Conservation (phyloP, 371 early-diverging fungal species). For the Rhizopus delemar region DNA sequence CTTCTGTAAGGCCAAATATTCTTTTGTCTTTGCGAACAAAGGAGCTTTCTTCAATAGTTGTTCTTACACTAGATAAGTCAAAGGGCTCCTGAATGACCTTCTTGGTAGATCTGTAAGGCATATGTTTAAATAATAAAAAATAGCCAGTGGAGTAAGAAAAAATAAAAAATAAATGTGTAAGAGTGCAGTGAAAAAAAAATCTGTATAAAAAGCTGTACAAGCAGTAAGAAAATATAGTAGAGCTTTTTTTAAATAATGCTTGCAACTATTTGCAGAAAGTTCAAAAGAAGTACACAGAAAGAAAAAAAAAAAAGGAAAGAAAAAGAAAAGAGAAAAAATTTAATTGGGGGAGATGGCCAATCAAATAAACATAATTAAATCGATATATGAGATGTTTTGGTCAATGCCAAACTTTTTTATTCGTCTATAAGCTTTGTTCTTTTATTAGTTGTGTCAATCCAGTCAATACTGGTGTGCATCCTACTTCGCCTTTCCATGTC, state of each 20-base stretch:
- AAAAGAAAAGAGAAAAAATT: not conserved
- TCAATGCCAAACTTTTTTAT: slow-evolving; percentile 1
- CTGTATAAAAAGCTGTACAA: too few relatives aligned
- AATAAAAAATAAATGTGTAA: slow-evolving; percentile 1
- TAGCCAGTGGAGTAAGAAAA: not conserved
- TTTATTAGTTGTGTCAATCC: slow-evolving; percentile 7
- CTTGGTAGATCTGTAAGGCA: not conserved
- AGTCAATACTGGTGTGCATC: slow-evolving; percentile 38
- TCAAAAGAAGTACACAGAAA: slow-evolving; percentile 2
- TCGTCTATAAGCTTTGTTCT: slow-evolving; percentile 1
- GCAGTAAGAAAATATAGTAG: too few relatives aligned
- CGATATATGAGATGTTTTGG: not conserved
- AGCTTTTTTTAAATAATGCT: not conserved
- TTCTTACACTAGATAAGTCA: slow-evolving; percentile 15
- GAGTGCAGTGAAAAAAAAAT: too few relatives aligned
- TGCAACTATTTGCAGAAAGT: not conserved
- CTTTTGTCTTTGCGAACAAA: slow-evolving; percentile 2
- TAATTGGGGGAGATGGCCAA: not conserved
- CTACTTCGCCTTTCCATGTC: slow-evolving; percentile 57
- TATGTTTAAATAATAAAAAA: not conserved
- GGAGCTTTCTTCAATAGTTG: slow-evolving; percentile 2
- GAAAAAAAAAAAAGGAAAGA: slow-evolving; percentile 9
- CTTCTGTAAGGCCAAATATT: slow-evolving; percentile 70
- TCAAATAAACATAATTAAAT: slow-evolving; percentile 2
- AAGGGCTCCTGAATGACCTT: slow-evolving; percentile 5